phyloP scores from a whole-genome alignment of 148 eudicot genomes.

The Selenicereus undatus region DNA sequence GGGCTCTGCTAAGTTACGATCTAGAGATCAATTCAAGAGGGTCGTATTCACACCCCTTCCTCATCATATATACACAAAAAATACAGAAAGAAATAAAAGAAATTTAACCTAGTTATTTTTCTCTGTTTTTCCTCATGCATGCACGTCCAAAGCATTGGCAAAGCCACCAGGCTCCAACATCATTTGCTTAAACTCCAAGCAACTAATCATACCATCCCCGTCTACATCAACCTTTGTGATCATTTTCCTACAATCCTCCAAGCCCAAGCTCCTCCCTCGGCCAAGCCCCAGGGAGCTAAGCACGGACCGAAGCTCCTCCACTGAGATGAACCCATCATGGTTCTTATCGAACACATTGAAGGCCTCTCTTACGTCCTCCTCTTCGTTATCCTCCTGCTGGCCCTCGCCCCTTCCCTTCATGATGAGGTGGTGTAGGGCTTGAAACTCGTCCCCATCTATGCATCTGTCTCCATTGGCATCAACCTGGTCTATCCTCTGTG shows the following conservation, averaged over 20 bases:
- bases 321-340: conserved; percentile 70
- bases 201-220: conserved; percentile 74
- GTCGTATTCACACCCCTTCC: not conserved
- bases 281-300: conserved; percentile 50
- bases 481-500: conserved; percentile 46
- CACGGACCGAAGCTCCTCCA: conserved; percentile 61
- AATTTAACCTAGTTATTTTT: not conserved
- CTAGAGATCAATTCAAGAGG: not conserved
- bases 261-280: conserved; percentile 49
- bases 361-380: conserved; percentile 66
- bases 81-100: not conserved
- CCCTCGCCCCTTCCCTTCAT: conserved; percentile 26
- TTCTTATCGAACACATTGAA: conserved; percentile 72
- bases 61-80: not conserved
- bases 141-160: conserved; percentile 18
- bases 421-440: conserved; percentile 37
- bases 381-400: conserved; percentile 34
- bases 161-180: conserved; percentile 65
- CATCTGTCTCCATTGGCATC: conserved; percentile 62
- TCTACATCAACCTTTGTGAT: conserved; percentile 69
- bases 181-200: conserved; percentile 74
- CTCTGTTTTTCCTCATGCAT: not conserved
- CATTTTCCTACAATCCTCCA: conserved; percentile 74
- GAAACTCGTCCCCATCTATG: conserved; percentile 62
- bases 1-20: not conserved